Evolutionary conservation across 805 yeast genomes (phyloP).

Genomic region (Nakazawaea ernobii): DNA sequence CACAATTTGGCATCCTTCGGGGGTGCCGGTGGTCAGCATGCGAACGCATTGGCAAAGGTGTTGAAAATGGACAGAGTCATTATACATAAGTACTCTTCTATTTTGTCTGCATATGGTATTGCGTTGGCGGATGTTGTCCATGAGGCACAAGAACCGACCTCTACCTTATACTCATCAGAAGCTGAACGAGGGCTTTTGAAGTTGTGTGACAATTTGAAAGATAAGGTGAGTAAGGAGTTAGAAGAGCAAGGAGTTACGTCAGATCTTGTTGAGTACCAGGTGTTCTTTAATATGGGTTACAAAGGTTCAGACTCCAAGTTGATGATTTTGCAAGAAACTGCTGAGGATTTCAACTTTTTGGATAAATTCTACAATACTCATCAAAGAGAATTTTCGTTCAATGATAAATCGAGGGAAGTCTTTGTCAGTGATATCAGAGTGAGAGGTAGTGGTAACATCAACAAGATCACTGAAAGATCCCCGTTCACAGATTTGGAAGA

Average conservation of each 20-base stretch:
- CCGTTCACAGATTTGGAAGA: conserved; percentile 18
- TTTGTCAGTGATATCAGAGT: conserved; percentile 64
- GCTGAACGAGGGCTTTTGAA: conserved; percentile 11
- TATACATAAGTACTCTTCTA: conserved; percentile 41
- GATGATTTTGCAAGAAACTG: conserved; percentile 41
- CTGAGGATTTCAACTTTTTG: conserved; percentile 25
- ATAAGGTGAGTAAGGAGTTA: conserved; percentile 20
- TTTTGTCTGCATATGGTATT: conserved; percentile 43
- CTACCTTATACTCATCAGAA: conserved; percentile 13
- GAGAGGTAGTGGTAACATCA: conserved; percentile 39
- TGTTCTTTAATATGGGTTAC: conserved; percentile 26
- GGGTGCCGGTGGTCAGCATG: conserved; percentile 47
- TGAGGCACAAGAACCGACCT: conserved; percentile 25
- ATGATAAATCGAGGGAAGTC: conserved; percentile 46
- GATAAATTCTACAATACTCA: conserved; percentile 47
- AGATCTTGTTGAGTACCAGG: conserved; percentile 4
- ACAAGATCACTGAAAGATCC: conserved; percentile 26
- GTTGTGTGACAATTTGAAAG: conserved; percentile 15
- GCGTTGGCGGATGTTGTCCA: conserved; percentile 28
- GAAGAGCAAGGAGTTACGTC: conserved; percentile 21
- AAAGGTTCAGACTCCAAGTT: conserved; percentile 67
- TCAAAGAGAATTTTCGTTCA: conserved; percentile 63
- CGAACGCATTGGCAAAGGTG: conserved; percentile 34
- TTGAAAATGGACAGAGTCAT: conserved; percentile 35
- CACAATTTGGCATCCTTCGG: conserved; percentile 43